A percentile compares a stretch with the other conserved stretches of the same genome.
Evolutionary conservation across 352 stramenopile genomes (phyloP).

Genomic region (Phytophthora meadii): DNA sequence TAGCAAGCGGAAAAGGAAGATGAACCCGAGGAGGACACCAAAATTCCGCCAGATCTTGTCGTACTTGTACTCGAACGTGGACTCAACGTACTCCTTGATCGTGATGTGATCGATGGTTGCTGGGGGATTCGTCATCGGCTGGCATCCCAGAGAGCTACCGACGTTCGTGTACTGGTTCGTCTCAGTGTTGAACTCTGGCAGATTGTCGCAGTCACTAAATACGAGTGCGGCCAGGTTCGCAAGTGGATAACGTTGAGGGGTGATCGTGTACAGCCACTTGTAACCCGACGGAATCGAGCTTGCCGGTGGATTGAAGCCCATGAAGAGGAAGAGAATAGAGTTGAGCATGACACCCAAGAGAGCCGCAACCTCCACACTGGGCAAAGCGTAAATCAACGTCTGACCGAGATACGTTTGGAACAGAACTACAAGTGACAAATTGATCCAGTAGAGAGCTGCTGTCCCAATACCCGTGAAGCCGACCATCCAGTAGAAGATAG

Average conservation of each 20-base stretch:
- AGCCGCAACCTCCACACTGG: constrained; percentile 34
- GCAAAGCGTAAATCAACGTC: constrained; percentile 40
- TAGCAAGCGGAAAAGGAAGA: not conserved
- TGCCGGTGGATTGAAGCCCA: constrained; percentile 45
- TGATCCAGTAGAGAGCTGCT: constrained; percentile 49
- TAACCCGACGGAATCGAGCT: constrained; percentile 41
- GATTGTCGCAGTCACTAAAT: constrained; percentile 31
- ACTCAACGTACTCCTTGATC: not conserved
- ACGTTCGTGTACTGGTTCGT: too few relatives aligned
- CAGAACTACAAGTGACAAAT: constrained; percentile 41
- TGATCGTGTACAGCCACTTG: constrained; percentile 55
- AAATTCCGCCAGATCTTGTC: not conserved
- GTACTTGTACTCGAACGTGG: not conserved
- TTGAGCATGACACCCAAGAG: constrained; percentile 42
- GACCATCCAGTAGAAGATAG: constrained; percentile 53
- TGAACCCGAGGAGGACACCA: not conserved
- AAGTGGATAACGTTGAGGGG: constrained; percentile 35
- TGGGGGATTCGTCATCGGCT: too few relatives aligned
- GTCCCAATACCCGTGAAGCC: constrained; percentile 45
- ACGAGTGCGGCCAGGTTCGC: constrained; percentile 36
- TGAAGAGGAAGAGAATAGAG: constrained; percentile 47
- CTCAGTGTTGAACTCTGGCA: too few relatives aligned
- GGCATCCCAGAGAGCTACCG: too few relatives aligned
- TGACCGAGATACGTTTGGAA: constrained; percentile 50
- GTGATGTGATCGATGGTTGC: too few relatives aligned